Percentiles rank a stretch among this genome's conserved stretches.
phyloP scores from a whole-genome alignment of 1,284 basidiomycete species.

The Cryptococcus sp. region DNA sequence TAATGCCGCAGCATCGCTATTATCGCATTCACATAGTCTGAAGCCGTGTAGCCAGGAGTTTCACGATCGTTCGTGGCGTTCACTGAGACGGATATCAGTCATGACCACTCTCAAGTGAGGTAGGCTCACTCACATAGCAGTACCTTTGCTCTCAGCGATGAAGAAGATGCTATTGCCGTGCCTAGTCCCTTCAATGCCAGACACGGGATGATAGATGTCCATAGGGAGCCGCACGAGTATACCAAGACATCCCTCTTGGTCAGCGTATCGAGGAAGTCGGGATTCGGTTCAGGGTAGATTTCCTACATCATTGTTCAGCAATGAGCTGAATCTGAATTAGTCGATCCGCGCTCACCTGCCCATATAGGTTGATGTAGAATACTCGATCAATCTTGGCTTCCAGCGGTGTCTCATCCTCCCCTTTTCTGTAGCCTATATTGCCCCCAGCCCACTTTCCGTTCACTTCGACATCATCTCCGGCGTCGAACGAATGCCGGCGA shows the following conservation, averaged over 20 bases:
- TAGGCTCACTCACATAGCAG: slow-evolving; percentile 65
- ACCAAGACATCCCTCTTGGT: slow-evolving; percentile 70
- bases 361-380: slow-evolving; percentile 92
- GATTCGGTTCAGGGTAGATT: slow-evolving; percentile 83
- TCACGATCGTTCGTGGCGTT: slow-evolving; percentile 90
- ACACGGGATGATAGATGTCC: slow-evolving; percentile 93
- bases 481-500: slow-evolving; percentile 9
- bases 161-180: slow-evolving; percentile 72
- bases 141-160: slow-evolving; percentile 73
- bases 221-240: slow-evolving; percentile 89
- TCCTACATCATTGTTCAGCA: slow-evolving; percentile 55
- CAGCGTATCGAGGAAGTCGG: slow-evolving; percentile 72
- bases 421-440: slow-evolving; percentile 49
- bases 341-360: slow-evolving; percentile 56
- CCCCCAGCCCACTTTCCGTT: slow-evolving; percentile 49
- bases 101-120: background rate
- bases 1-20: slow-evolving; percentile 66
- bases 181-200: slow-evolving; percentile 82
- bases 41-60: slow-evolving; percentile 78
- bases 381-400: slow-evolving; percentile 67
- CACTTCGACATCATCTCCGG: slow-evolving; percentile 59
- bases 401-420: slow-evolving; percentile 61
- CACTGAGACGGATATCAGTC: slow-evolving; percentile 57
- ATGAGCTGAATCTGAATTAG: background rate
- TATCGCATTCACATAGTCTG: slow-evolving; percentile 83